Evolutionary conservation across 2,329 filamentous ascomycete species (phyloP).

Genomic region (Aspergillus felis): DNA sequence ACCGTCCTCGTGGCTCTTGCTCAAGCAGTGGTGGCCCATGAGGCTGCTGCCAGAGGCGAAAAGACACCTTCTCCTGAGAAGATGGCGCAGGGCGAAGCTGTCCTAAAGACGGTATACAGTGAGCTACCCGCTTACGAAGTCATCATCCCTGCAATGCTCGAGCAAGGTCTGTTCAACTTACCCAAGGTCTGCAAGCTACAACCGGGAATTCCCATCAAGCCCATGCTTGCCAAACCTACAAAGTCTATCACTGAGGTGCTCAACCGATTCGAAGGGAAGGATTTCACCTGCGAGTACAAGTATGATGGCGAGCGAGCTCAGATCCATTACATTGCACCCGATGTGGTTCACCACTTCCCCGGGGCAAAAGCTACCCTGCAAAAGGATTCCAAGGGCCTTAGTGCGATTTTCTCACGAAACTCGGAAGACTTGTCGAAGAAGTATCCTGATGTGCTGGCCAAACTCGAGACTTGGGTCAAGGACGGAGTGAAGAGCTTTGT

Average conservation of each 20-base stretch:
- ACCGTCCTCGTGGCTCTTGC: slow-evolving; percentile 86
- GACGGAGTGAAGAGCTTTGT: slow-evolving; percentile 89
- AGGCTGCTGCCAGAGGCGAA: slow-evolving; percentile 64
- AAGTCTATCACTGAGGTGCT: slow-evolving; percentile 97
- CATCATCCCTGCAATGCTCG: slow-evolving; percentile 83
- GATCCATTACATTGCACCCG: slow-evolving; percentile 91
- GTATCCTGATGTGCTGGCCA: slow-evolving; percentile 90
- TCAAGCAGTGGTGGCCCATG: slow-evolving; percentile 82
- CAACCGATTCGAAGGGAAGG: slow-evolving; percentile 90
- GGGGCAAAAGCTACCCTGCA: slow-evolving; percentile 60
- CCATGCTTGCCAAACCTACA: slow-evolving; percentile 97
- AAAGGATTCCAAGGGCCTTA: slow-evolving; percentile 66
- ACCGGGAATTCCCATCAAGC: slow-evolving; percentile 91
- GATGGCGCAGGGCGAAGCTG: slow-evolving; percentile 75
- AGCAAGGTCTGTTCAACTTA: slow-evolving; percentile 80
- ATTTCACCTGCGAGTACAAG: slow-evolving; percentile 98
- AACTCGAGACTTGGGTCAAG: slow-evolving; percentile 86
- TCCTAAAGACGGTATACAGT: slow-evolving; percentile 88
- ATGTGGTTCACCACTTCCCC: slow-evolving; percentile 65
- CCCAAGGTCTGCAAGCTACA: slow-evolving; percentile 83
- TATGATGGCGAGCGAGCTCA: slow-evolving; percentile 98
- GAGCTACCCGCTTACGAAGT: slow-evolving; percentile 94
- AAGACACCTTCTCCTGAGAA: slow-evolving; percentile 70
- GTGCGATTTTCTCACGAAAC: slow-evolving; percentile 94
- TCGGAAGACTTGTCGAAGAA: slow-evolving; percentile 97